A percentile compares a stretch with the other conserved stretches of the same genome.
These are phyloP conservation scores for Tetrapisispora phaffii DNA, from an alignment of 805 yeast genomes.

Conservation along the genomic window DNA sequence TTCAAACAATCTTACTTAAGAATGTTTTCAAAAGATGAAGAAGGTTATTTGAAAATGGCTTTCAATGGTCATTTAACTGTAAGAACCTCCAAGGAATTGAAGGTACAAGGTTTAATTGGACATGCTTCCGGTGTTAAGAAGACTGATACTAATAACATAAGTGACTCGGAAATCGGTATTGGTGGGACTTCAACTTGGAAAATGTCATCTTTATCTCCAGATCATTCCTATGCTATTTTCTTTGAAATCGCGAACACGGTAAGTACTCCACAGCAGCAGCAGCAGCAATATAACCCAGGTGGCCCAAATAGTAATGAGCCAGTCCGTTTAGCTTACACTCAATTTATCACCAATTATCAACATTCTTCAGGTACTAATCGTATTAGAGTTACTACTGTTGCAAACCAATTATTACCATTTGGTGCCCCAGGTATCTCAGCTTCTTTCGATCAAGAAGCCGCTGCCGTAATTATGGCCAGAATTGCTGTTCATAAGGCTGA, in stretches of 20 bases:
- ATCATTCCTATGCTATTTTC: slow-evolving; percentile 77
- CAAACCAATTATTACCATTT: slow-evolving; percentile 40
- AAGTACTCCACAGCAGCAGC: slow-evolving; percentile 6
- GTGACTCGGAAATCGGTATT: slow-evolving; percentile 84
- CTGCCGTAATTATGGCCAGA: slow-evolving; percentile 84
- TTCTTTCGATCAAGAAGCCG: slow-evolving; percentile 93
- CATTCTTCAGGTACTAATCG: slow-evolving; percentile 84
- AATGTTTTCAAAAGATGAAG: slow-evolving; percentile 74
- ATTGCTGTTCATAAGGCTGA: slow-evolving; percentile 73
- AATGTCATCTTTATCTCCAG: slow-evolving; percentile 72
- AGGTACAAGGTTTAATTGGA: slow-evolving; percentile 84
- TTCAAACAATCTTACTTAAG: slow-evolving; percentile 85
- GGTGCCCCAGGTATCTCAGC: slow-evolving; percentile 44
- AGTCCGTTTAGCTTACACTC: slow-evolving; percentile 42
- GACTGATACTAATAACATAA: slow-evolving; percentile 55
- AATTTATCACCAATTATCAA: slow-evolving; percentile 84
- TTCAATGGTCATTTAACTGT: slow-evolving; percentile 82
- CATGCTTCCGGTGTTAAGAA: slow-evolving; percentile 68
- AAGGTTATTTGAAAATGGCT: slow-evolving; percentile 76
- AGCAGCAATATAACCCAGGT: slow-evolving; percentile 3
- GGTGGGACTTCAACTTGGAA: slow-evolving; percentile 87
- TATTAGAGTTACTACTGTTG: slow-evolving; percentile 78
- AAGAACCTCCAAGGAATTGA: slow-evolving; percentile 74
- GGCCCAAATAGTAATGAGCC: slow-evolving; percentile 9
- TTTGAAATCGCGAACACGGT: slow-evolving; percentile 54